Base-by-base conservation (phyloP, 78 protist species). In the Dictyostelium brefeldianum region DNA sequence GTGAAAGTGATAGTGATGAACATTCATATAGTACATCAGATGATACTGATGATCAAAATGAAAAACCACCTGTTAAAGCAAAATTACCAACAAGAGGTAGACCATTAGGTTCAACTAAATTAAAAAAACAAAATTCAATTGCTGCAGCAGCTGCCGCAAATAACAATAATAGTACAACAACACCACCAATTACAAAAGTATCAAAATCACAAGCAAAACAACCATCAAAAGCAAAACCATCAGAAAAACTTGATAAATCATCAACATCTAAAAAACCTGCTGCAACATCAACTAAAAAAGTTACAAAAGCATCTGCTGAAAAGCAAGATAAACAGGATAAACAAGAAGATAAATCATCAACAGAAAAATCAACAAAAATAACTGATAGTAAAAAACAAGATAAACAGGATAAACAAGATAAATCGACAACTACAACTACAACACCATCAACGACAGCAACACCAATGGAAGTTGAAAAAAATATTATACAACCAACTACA, bases 41-140 rank as follows among this genome's bases (percentile, higher is more conserved):
- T 14, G 75, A 67, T 29, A 67, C 75, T 14, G 75, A 64, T 64
- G 73, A 67, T 31, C 27, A 43, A 25, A 67, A 67, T 67, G 75
- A 67, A 67, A 67, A 67, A 67, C 50, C 47, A 1, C 56, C 56
- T 4, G 15, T 51, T 51, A 51, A 51, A 51, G 43, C 43, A 36
- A 67, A 67, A 31, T 47, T 11, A 31, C 18, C 47, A 0, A 43
- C 46, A 27, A 67, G 75, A 67, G 75, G 75, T 31, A 67, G 75
- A 67, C 75, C 75, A 25, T 17, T 67, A 11, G 75, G 75, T 29
- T 27, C 43, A 12, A 67, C 75, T 27, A 67, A 67, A 67, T 25
- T 47, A 25, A 67, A 67, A 67, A 31, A 43, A 31, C 17, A 36
- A 67, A 67, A 67, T 10, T 31, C 75, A 62, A 25, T 36, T n/a